Conservation (phyloP, 1,284 basidiomycete species). For the Moesziomyces aphidis region DNA sequence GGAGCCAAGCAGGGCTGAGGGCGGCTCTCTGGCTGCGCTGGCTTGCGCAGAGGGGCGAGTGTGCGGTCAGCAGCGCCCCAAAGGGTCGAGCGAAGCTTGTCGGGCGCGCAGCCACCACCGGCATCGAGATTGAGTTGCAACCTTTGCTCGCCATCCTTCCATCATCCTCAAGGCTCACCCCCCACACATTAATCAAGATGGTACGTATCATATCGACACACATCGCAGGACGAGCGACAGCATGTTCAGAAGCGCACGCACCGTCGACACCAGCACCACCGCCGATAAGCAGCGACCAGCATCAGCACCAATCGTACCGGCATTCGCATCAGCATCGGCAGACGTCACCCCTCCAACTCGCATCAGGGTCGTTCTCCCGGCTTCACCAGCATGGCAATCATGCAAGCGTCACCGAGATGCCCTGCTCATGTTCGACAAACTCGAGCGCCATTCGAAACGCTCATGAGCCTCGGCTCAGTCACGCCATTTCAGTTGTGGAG, state of each 20-base stretch:
- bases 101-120: constrained; percentile 18
- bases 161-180: constrained; percentile 55
- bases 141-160: constrained; percentile 43
- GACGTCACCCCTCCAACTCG: not conserved
- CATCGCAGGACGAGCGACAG: constrained; percentile 18
- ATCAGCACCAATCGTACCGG: not conserved
- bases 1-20: not conserved
- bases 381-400: not conserved
- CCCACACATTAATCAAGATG: constrained; percentile 43
- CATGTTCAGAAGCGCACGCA: not conserved
- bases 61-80: too few relatives aligned
- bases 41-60: not conserved
- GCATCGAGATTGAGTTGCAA: constrained; percentile 17
- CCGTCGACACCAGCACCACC: constrained; percentile 6
- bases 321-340: not conserved
- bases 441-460: not conserved
- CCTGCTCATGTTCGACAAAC: too few relatives aligned
- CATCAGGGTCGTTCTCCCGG: not conserved
- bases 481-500: too few relatives aligned
- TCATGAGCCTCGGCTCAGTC: too few relatives aligned
- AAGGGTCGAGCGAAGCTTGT: not conserved
- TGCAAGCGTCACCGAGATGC: too few relatives aligned
- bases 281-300: constrained; percentile 7
- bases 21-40: not conserved
- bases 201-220: constrained; percentile 31